phyloP scores from a whole-genome alignment of 1,284 basidiomycete genomes.

The Apiotrichum mycotoxinovorans region DNA sequence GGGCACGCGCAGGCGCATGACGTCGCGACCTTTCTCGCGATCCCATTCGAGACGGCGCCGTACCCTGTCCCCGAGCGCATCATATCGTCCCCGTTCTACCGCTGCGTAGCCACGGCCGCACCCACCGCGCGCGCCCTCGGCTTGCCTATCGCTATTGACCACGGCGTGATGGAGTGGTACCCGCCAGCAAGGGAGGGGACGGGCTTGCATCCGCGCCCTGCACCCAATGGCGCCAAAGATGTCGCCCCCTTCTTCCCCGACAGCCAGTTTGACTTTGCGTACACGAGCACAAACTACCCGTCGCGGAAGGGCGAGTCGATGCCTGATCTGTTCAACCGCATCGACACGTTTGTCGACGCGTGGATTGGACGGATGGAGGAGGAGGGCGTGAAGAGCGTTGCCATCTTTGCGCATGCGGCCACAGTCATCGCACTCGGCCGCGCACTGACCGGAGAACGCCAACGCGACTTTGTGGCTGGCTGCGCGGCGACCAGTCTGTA shows the following conservation, averaged over 20 bases:
- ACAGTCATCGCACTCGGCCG: slow-evolving; percentile 49
- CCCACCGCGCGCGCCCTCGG: slow-evolving; percentile 39
- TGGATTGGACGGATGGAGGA: slow-evolving; percentile 40
- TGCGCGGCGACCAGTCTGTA: slow-evolving; percentile 47
- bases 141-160: slow-evolving; percentile 10
- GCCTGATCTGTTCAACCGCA: slow-evolving; percentile 46
- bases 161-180: slow-evolving; percentile 18
- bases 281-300: slow-evolving; percentile 50
- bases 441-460: slow-evolving; percentile 24
- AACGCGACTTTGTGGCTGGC: slow-evolving; percentile 40
- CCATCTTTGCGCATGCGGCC: slow-evolving; percentile 55
- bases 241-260: slow-evolving; percentile 39
- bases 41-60: slow-evolving; percentile 22
- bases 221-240: slow-evolving; percentile 18
- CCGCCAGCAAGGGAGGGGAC: slow-evolving; percentile 18
- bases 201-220: slow-evolving; percentile 45
- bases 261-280: slow-evolving; percentile 30
- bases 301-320: slow-evolving; percentile 51
- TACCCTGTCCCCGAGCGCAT: slow-evolving; percentile 42
- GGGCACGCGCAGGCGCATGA: slow-evolving; percentile 52
- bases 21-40: slow-evolving; percentile 36
- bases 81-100: slow-evolving; percentile 50
- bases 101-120: slow-evolving; percentile 54
- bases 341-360: slow-evolving; percentile 40
- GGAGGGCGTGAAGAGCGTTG: slow-evolving; percentile 44